Evolutionary conservation across 2,329 filamentous ascomycete species (phyloP).

Genomic region (Colletotrichum trifolii): DNA sequence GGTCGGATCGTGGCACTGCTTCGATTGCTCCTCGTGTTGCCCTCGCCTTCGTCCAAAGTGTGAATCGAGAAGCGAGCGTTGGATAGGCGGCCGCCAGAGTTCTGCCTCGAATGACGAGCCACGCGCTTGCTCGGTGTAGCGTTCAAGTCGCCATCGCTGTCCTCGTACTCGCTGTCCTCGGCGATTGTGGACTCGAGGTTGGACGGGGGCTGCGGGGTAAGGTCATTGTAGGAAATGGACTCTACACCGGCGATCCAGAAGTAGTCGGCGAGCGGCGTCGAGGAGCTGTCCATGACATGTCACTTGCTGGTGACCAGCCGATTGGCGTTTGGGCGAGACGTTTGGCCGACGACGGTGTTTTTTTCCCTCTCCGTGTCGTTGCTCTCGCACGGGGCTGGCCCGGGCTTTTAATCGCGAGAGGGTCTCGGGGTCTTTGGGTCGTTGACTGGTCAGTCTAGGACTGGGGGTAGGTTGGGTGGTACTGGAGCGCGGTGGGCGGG

Average conservation of each 20-base stretch:
- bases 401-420: constrained; percentile 35
- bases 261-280: constrained; percentile 77
- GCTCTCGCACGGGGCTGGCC: constrained; percentile 34
- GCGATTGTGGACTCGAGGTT: constrained; percentile 68
- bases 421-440: constrained; percentile 35
- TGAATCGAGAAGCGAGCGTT: constrained; percentile 65
- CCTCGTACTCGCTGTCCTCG: constrained; percentile 70
- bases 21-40: constrained; percentile 70
- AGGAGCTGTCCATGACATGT: constrained; percentile 70
- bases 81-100: constrained; percentile 68
- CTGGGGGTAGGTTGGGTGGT: constrained; percentile 27
- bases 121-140: constrained; percentile 46
- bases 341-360: constrained; percentile 34
- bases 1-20: constrained; percentile 74
- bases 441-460: constrained; percentile 33
- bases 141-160: constrained; percentile 47
- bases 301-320: constrained; percentile 42
- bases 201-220: constrained; percentile 49
- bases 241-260: constrained; percentile 82
- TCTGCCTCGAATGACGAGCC: constrained; percentile 70
- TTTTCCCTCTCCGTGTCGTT: constrained; percentile 25
- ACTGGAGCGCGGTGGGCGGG: constrained; percentile 29
- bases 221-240: constrained; percentile 72
- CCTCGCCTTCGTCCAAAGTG: constrained; percentile 68
- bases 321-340: constrained; percentile 31